Evolutionary conservation across 1,139 yeast species (phyloP).

Genomic region (Blastobotrys niveus): DNA sequence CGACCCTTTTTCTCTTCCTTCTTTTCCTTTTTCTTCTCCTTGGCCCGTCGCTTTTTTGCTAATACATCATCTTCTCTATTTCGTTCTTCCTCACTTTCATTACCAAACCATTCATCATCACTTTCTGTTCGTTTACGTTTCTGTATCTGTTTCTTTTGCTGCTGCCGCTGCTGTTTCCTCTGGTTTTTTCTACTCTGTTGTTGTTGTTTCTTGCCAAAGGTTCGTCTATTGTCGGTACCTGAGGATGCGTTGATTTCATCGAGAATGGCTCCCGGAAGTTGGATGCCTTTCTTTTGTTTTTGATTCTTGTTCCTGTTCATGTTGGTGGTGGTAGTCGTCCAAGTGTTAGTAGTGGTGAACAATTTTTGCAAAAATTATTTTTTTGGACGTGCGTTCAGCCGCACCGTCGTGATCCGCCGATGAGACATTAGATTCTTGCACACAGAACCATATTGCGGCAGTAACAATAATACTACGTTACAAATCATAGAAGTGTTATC

Average conservation of each 20-base stretch:
- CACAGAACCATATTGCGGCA: no score
- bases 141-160: conserved; percentile 36
- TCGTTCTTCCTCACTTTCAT: conserved; percentile 14
- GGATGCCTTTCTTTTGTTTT: conserved; percentile 31
- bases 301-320: conserved; percentile 1
- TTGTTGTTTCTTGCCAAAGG: conserved; percentile 7
- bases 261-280: conserved; percentile 60
- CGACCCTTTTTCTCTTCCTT: background rate
- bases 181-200: conserved; percentile 46
- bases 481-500: no score
- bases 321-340: no score
- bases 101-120: conserved; percentile 13
- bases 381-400: background rate
- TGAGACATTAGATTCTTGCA: no score
- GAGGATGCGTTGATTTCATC: conserved; percentile 51
- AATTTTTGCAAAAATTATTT: conserved; percentile 5
- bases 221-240: background rate
- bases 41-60: background rate
- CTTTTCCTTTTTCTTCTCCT: background rate
- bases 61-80: conserved; percentile 10
- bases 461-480: no score
- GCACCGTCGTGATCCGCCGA: background rate
- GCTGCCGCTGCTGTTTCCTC: conserved; percentile 50
- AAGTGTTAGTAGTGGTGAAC: no score
- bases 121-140: conserved; percentile 22